Conservation (phyloP, 805 yeast genomes). For the Maudiozyma bulderi region DNA sequence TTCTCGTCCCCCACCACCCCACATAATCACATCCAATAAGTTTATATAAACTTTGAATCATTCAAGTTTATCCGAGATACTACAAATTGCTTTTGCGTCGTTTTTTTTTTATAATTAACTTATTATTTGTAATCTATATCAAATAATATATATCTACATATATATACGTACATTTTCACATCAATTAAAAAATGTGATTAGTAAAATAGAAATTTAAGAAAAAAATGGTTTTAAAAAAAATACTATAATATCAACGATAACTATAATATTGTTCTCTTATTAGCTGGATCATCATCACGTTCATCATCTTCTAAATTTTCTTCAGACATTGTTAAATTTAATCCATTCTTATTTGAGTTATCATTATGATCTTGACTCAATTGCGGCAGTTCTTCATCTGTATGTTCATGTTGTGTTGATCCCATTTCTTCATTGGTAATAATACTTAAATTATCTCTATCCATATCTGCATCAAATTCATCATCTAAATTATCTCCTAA, state of each 20-base stretch:
- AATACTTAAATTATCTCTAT: conserved; percentile 17
- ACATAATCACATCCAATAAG: too few relatives aligned
- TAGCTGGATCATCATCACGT: not conserved
- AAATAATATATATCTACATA: too few relatives aligned
- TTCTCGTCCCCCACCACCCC: too few relatives aligned
- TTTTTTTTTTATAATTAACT: too few relatives aligned
- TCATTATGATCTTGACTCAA: not conserved
- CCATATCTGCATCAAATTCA: conserved; percentile 31
- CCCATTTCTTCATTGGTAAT: conserved; percentile 16
- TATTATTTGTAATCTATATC: too few relatives aligned
- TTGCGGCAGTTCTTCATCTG: not conserved
- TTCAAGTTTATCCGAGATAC: too few relatives aligned
- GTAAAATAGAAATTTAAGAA: not conserved
- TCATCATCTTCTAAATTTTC: conserved; percentile 14
- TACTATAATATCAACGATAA: not conserved
- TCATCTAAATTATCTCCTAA: conserved; percentile 32
- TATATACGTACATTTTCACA: too few relatives aligned
- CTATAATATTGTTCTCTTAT: conserved; percentile 3
- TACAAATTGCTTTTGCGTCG: too few relatives aligned
- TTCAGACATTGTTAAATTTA: conserved; percentile 26
- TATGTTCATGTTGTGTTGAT: conserved; percentile 2
- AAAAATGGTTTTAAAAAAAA: not conserved
- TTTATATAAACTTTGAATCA: too few relatives aligned
- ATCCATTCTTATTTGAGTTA: conserved; percentile 6
- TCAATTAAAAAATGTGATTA: not conserved